phyloP scores from a whole-genome alignment of 768 basidiomycete species.

The Pleurotus platypus region DNA sequence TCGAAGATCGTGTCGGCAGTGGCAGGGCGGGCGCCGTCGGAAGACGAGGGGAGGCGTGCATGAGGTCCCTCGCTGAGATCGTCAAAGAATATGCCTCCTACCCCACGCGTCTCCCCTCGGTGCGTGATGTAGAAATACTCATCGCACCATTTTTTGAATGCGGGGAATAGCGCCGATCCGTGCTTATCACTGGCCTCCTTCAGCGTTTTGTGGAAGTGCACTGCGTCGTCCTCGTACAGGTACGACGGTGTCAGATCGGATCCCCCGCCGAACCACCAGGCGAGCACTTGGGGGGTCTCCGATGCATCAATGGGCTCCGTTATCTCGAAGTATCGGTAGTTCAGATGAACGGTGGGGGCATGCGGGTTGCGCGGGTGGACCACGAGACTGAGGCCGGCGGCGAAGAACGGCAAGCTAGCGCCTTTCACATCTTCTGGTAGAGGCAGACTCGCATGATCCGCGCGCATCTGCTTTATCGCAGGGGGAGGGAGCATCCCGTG shows the following conservation, averaged over 20 bases:
- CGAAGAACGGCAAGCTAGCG: slow-evolving; percentile 84
- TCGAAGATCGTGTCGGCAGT: slow-evolving; percentile 70
- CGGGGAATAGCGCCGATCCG: slow-evolving; percentile 61
- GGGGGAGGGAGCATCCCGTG: slow-evolving; percentile 84
- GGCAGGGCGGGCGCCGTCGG: slow-evolving; percentile 40
- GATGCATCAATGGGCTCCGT: slow-evolving; percentile 41
- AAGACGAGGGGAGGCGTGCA: slow-evolving; percentile 47
- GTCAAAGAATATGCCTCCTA: slow-evolving; percentile 97
- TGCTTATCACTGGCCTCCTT: slow-evolving; percentile 75
- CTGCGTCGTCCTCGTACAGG: slow-evolving; percentile 81
- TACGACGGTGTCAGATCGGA: slow-evolving; percentile 93
- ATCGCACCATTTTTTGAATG: slow-evolving; percentile 96
- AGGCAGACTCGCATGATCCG: slow-evolving; percentile 79
- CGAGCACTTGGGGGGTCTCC: slow-evolving; percentile 52
- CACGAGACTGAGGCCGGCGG: slow-evolving; percentile 88
- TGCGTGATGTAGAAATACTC: slow-evolving; percentile 95
- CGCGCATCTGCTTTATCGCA: slow-evolving; percentile 92
- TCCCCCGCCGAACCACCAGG: slow-evolving; percentile 99
- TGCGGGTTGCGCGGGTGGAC: slow-evolving; percentile 93
- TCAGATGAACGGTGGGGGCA: slow-evolving; percentile 91
- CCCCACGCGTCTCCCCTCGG: slow-evolving; percentile 77
- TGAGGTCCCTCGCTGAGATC: slow-evolving; percentile 75
- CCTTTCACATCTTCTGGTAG: slow-evolving; percentile 45
- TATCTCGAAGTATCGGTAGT: slow-evolving; percentile 97
- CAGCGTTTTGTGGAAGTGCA: slow-evolving; percentile 81